Percentiles rank a stretch among this genome's conserved stretches.
Conservation (phyloP, 2,329 filamentous ascomycete species). For the Arthrobotrys pseudoclavata region DNA sequence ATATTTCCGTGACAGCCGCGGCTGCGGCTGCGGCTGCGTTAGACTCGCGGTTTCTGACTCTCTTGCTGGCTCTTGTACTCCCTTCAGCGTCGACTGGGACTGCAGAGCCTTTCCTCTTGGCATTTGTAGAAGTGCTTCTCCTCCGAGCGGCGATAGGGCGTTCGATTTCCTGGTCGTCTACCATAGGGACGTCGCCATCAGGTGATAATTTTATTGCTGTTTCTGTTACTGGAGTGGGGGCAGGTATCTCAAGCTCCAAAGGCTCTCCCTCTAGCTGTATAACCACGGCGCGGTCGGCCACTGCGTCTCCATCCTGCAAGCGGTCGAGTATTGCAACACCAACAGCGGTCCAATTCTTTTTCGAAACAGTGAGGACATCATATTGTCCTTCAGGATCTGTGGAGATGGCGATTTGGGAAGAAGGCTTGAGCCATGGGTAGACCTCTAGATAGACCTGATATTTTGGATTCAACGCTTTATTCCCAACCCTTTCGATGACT, state of each 20-base stretch:
- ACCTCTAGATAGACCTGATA: conserved; percentile 54
- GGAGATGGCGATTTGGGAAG: conserved; percentile 36
- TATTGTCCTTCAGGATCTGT: conserved; percentile 38
- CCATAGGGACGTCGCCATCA: conserved; percentile 62
- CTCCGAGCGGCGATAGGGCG: conserved; percentile 55
- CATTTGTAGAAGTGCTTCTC: conserved; percentile 62
- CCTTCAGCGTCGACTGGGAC: conserved; percentile 62
- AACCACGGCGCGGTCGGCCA: conserved; percentile 45
- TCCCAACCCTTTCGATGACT: conserved; percentile 47
- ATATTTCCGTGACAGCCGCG: conserved; percentile 59
- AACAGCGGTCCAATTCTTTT: conserved; percentile 55
- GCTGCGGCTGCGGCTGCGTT: conserved; percentile 69
- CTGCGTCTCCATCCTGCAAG: conserved; percentile 46
- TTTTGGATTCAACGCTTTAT: conserved; percentile 54
- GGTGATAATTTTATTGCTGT: conserved; percentile 31
- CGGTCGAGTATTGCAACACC: conserved; percentile 53
- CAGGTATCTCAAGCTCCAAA: conserved; percentile 53
- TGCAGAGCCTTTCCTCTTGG: conserved; percentile 63
- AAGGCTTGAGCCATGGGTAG: conserved; percentile 52
- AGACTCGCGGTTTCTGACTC: conserved; percentile 74
- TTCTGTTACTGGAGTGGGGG: conserved; percentile 47
- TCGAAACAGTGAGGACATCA: conserved; percentile 42
- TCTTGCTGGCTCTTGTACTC: conserved; percentile 70
- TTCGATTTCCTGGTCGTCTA: conserved; percentile 60
- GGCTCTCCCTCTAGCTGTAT: conserved; percentile 55